These are phyloP conservation scores for Begonia loranthoides DNA, from an alignment of 306 rosid genomes.

Conservation along the genomic window DNA sequence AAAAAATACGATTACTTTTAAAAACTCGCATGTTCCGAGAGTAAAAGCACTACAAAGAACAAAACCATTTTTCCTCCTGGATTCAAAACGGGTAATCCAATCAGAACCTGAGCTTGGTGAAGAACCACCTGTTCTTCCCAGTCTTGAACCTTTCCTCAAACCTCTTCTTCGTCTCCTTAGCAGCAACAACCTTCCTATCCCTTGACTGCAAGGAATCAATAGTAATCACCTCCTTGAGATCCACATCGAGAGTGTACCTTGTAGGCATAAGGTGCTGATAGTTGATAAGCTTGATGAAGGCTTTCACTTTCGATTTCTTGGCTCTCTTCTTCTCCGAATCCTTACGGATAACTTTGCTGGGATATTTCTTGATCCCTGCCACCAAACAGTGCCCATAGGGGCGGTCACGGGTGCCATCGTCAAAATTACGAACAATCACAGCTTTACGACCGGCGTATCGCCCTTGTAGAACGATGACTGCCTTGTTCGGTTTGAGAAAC, in stretches of 20 bases:
- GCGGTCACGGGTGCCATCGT: constrained; percentile 19
- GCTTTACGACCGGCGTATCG: constrained; percentile 19
- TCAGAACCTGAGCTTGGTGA: constrained; percentile 20
- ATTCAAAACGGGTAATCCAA: not conserved
- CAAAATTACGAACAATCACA: constrained; percentile 16
- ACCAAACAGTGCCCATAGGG: constrained; percentile 23
- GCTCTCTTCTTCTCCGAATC: constrained; percentile 17
- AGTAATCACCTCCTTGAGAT: constrained; percentile 16
- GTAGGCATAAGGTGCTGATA: constrained; percentile 22
- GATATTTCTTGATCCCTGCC: constrained; percentile 16
- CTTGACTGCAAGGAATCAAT: constrained; percentile 7
- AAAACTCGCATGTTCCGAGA: not conserved
- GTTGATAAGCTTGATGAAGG: constrained; percentile 18
- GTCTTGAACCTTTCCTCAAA: constrained; percentile 21
- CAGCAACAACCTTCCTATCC: constrained; percentile 14
- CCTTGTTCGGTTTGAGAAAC: constrained; percentile 16
- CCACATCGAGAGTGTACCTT: constrained; percentile 22
- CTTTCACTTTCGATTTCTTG: constrained; percentile 17
- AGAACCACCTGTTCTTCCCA: constrained; percentile 23
- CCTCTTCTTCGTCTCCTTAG: constrained; percentile 17
- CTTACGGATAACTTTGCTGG: constrained; percentile 19
- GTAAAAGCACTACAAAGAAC: not conserved
- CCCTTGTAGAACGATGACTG: constrained; percentile 19
- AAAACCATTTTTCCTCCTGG: not conserved
- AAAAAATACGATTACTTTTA: not conserved